Evolutionary conservation across 1,284 basidiomycete species (phyloP).

Genomic region (Irpex sp.): DNA sequence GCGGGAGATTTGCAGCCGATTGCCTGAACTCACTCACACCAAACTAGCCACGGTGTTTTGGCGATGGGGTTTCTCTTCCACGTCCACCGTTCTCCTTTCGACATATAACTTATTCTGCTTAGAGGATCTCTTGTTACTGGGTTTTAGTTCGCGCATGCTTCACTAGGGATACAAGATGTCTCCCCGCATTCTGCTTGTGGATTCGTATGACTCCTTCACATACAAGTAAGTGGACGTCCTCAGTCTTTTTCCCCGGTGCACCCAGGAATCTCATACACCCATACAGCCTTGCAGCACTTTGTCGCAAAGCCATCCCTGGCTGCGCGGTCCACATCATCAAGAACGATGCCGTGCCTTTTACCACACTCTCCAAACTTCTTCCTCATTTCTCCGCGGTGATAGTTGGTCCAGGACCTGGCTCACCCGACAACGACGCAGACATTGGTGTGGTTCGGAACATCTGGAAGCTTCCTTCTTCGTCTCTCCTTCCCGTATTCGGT

Average conservation of each 20-base stretch:
- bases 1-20: background rate
- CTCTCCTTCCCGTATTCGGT: slow-evolving; percentile 75
- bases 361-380: slow-evolving; percentile 49
- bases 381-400: slow-evolving; percentile 63
- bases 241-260: background rate
- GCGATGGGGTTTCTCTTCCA: background rate
- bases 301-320: slow-evolving; percentile 54
- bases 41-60: background rate
- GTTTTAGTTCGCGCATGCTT: background rate
- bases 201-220: slow-evolving; percentile 86
- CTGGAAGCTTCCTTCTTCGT: slow-evolving; percentile 53
- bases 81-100: background rate
- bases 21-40: background rate
- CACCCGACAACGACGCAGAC: slow-evolving; percentile 60
- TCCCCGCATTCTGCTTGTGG: slow-evolving; percentile 59
- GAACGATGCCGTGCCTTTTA: slow-evolving; percentile 57
- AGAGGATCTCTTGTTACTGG: background rate
- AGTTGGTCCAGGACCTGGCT: slow-evolving; percentile 80
- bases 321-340: slow-evolving; percentile 65
- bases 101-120: slow-evolving; percentile 26
- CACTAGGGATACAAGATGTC: slow-evolving; percentile 1
- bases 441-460: slow-evolving; percentile 65
- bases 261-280: slow-evolving; percentile 1
- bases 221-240: slow-evolving; percentile 61
- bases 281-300: slow-evolving; percentile 60